phyloP scores from a whole-genome alignment of 768 basidiomycete species.

The Fomitopsis pulvina region DNA sequence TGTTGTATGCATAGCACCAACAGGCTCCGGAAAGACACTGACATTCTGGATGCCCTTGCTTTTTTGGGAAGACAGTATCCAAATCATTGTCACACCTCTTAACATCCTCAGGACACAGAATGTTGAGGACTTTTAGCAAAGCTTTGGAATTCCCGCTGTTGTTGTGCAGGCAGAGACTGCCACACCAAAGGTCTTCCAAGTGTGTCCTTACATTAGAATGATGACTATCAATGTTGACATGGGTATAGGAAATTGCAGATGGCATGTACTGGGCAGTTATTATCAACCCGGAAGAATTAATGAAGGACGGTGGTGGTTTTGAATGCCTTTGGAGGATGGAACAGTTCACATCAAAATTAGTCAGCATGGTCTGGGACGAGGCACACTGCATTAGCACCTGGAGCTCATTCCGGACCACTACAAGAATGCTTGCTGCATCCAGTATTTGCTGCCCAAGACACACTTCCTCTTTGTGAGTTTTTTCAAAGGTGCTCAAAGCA shows the following conservation, averaged over 20 bases:
- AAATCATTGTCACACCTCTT: conserved; percentile 25
- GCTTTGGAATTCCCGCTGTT: conserved; percentile 15
- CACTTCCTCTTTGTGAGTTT: conserved; percentile 4
- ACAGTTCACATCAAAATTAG: conserved; percentile 15
- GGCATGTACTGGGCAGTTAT: conserved; percentile 20
- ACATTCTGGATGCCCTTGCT: conserved; percentile 18
- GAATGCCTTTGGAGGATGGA: conserved; percentile 17
- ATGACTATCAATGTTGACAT: background rate
- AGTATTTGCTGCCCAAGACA: conserved; percentile 22
- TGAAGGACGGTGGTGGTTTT: conserved; percentile 16
- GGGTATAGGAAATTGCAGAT: conserved; percentile 20
- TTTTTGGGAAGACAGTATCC: conserved; percentile 12
- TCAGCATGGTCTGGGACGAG: conserved; percentile 32
- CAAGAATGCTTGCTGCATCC: conserved; percentile 17
- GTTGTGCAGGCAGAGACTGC: conserved; percentile 9
- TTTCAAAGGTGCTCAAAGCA: too few species aligned
- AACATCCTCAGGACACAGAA: conserved; percentile 28
- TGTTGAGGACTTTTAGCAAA: conserved; percentile 9
- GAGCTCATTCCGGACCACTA: conserved; percentile 34
- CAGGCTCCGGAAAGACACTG: conserved; percentile 15
- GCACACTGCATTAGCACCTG: conserved; percentile 35
- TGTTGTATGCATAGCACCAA: conserved; percentile 11
- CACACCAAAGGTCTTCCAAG: conserved; percentile 14
- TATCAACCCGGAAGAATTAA: conserved; percentile 24
- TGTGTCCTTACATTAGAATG: background rate